These are phyloP conservation scores for Lachancea cidri DNA, from an alignment of 805 yeast species.

Conservation along the genomic window DNA sequence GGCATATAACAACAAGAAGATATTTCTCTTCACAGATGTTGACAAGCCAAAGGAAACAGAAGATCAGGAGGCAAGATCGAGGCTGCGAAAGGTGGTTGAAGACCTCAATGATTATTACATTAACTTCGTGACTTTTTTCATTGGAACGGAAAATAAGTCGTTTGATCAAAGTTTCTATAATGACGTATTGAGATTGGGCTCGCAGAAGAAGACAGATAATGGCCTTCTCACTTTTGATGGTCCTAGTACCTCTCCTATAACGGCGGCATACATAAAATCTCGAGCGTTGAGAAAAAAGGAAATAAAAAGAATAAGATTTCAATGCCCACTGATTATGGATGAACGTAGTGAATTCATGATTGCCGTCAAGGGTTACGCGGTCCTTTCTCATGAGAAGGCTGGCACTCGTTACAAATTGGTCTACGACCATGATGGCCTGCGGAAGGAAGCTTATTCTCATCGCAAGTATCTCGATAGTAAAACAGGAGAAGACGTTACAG, in stretches of 20 bases:
- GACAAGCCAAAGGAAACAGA: constrained; percentile 55
- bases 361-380: constrained; percentile 66
- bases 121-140: constrained; percentile 58
- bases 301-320: constrained; percentile 56
- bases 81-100: constrained; percentile 51
- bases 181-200: constrained; percentile 41
- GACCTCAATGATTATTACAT: constrained; percentile 55
- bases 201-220: constrained; percentile 14
- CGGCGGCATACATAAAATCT: constrained; percentile 40
- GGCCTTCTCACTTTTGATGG: constrained; percentile 29
- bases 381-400: constrained; percentile 51
- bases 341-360: constrained; percentile 44
- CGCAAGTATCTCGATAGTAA: constrained; percentile 36
- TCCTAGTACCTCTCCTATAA: constrained; percentile 40
- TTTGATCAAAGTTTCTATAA: constrained; percentile 48
- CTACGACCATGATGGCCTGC: constrained; percentile 47
- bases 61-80: constrained; percentile 37
- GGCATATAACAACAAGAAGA: constrained; percentile 49
- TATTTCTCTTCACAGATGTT: constrained; percentile 70
- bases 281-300: constrained; percentile 54
- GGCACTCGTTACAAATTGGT: constrained; percentile 44
- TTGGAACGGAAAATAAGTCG: constrained; percentile 33
- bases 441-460: constrained; percentile 47
- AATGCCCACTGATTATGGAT: constrained; percentile 54
- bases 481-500: constrained; percentile 41